Conservation (phyloP, 345 rosid species). For the Citrus sp. region DNA sequence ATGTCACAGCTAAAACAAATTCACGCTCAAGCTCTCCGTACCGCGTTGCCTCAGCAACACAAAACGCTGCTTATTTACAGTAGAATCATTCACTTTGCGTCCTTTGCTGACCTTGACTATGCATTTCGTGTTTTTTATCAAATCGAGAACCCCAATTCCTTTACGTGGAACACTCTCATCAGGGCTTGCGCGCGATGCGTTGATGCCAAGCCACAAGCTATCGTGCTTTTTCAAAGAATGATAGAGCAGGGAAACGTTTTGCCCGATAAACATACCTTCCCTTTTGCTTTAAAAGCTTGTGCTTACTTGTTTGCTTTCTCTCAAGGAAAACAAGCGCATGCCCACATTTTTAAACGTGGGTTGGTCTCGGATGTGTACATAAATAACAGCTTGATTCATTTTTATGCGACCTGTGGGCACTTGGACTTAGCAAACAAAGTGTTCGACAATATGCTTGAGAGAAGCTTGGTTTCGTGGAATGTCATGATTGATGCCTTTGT, state of each 20-base stretch:
- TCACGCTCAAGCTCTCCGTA: slow-evolving; percentile 71
- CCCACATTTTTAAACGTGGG: slow-evolving; percentile 62
- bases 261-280: slow-evolving; percentile 81
- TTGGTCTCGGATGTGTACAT: slow-evolving; percentile 59
- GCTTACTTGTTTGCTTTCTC: slow-evolving; percentile 57
- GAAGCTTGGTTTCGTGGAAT: slow-evolving; percentile 80
- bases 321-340: slow-evolving; percentile 73
- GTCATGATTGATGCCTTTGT: slow-evolving; percentile 68
- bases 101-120: slow-evolving; percentile 44
- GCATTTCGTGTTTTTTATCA: slow-evolving; percentile 51
- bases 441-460: slow-evolving; percentile 60
- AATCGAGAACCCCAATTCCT: slow-evolving; percentile 46
- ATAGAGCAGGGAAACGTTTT: slow-evolving; percentile 39
- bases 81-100: slow-evolving; percentile 53
- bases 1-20: slow-evolving; percentile 63
- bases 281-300: slow-evolving; percentile 77
- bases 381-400: slow-evolving; percentile 74
- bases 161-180: slow-evolving; percentile 88
- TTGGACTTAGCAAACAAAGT: slow-evolving; percentile 48
- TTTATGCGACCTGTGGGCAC: slow-evolving; percentile 64
- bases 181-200: slow-evolving; percentile 57
- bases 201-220: slow-evolving; percentile 51
- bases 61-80: slow-evolving; percentile 50
- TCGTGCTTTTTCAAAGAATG: slow-evolving; percentile 46
- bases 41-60: slow-evolving; percentile 36